These are phyloP conservation scores for Sporobolomyces roseus DNA, from an alignment of 768 basidiomycete genomes.

Conservation along the genomic window DNA sequence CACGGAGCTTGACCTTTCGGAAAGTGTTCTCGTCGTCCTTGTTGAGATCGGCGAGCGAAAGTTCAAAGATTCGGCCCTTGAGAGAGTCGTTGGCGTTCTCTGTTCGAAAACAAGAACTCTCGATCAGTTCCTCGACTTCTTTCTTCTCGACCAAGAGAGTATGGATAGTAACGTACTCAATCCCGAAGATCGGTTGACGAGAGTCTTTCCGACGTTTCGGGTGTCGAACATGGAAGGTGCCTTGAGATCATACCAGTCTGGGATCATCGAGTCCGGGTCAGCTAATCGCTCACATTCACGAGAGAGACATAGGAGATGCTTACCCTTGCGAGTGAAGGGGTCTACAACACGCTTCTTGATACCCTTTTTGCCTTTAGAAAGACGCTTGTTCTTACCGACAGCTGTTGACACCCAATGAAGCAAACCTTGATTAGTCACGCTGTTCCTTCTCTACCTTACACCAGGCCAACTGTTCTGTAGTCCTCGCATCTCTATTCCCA, in stretches of 20 bases:
- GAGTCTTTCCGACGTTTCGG: slow-evolving; percentile 95
- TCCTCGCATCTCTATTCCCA: too few species aligned
- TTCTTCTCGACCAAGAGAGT: not conserved
- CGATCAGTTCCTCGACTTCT: not conserved
- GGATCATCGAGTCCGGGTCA: not conserved
- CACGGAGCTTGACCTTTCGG: slow-evolving; percentile 98
- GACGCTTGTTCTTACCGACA: slow-evolving; percentile 82
- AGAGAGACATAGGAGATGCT: slow-evolving; percentile 35
- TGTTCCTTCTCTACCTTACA: too few species aligned
- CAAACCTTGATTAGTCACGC: not conserved
- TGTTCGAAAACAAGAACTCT: slow-evolving; percentile 47
- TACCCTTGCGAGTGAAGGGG: slow-evolving; percentile 99
- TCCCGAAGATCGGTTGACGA: slow-evolving; percentile 96
- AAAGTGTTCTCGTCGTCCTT: slow-evolving; percentile 99
- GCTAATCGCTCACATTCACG: not conserved
- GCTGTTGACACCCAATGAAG: slow-evolving; percentile 41
- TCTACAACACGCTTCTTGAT: slow-evolving; percentile 99
- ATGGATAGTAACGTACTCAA: slow-evolving; percentile 69
- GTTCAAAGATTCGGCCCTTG: slow-evolving; percentile 92
- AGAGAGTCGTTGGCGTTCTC: slow-evolving; percentile 98
- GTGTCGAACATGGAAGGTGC: slow-evolving; percentile 96
- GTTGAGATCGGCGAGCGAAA: slow-evolving; percentile 95
- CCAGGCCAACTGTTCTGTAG: too few species aligned
- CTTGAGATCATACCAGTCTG: slow-evolving; percentile 99
- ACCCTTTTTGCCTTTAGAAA: slow-evolving; percentile 97